Evolutionary conservation across 768 basidiomycete species (phyloP).

Genomic region (Mycena albidolilacea): DNA sequence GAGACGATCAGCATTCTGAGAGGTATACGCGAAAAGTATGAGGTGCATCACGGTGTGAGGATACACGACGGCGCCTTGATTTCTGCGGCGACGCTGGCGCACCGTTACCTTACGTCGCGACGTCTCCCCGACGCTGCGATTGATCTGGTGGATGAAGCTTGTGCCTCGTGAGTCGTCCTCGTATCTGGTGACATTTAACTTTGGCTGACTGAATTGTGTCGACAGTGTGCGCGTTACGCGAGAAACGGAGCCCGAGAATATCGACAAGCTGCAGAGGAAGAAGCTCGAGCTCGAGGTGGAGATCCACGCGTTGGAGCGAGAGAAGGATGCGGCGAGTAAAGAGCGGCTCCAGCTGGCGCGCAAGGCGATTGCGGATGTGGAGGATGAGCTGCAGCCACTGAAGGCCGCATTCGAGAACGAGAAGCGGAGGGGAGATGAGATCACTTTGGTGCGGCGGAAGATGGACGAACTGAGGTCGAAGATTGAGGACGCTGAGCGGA

Average conservation of each 20-base stretch:
- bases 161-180: constrained; percentile 73
- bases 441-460: constrained; percentile 80
- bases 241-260: constrained; percentile 94
- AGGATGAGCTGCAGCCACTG: constrained; percentile 87
- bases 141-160: constrained; percentile 93
- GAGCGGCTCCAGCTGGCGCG: constrained; percentile 82
- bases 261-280: constrained; percentile 90
- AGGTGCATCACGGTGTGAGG: constrained; percentile 91
- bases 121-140: constrained; percentile 90
- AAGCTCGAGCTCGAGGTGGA: constrained; percentile 95
- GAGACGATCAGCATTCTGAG: constrained; percentile 95
- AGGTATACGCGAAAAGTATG: constrained; percentile 95
- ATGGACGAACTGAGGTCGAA: constrained; percentile 95
- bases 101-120: constrained; percentile 90
- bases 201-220: constrained; percentile 12
- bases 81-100: constrained; percentile 90
- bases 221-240: constrained; percentile 89
- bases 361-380: constrained; percentile 86
- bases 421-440: constrained; percentile 85
- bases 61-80: constrained; percentile 93
- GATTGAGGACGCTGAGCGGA: constrained; percentile 92
- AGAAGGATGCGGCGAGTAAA: constrained; percentile 91
- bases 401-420: constrained; percentile 91
- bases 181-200: constrained; percentile 10
- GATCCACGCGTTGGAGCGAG: constrained; percentile 93